These are phyloP conservation scores for Candida pseudoviswanathii DNA, from an alignment of 1,139 yeast genomes.

Conservation along the genomic window DNA sequence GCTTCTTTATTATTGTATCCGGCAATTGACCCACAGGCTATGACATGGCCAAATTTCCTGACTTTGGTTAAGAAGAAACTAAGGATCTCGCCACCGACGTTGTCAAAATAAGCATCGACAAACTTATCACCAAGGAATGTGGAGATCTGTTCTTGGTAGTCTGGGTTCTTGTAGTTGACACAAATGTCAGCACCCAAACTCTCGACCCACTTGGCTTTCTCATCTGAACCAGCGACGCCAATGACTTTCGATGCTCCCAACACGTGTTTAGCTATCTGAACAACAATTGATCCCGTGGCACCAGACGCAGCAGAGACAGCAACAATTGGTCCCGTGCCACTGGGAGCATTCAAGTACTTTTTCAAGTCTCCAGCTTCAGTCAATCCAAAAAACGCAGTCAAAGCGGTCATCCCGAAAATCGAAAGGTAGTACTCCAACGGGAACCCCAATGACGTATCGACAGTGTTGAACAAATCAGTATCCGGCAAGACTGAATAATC, in stretches of 20 bases:
- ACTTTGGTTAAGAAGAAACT: constrained; percentile 46
- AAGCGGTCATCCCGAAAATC: constrained; percentile 53
- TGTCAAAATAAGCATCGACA: constrained; percentile 55
- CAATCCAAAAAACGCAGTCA: constrained; percentile 66
- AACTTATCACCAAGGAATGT: constrained; percentile 43
- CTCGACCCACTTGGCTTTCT: constrained; percentile 56
- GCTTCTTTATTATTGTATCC: constrained; percentile 52
- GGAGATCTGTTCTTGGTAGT: constrained; percentile 43
- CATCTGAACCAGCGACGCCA: constrained; percentile 66
- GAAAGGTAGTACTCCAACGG: constrained; percentile 31
- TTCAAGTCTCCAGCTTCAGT: constrained; percentile 44
- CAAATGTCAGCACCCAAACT: constrained; percentile 56
- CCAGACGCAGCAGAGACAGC: constrained; percentile 69
- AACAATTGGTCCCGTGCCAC: constrained; percentile 39
- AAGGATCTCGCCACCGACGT: constrained; percentile 66
- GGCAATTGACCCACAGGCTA: constrained; percentile 66
- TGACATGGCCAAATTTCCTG: constrained; percentile 45
- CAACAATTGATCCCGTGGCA: constrained; percentile 66
- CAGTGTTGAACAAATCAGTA: constrained; percentile 21
- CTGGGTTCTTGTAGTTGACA: constrained; percentile 55
- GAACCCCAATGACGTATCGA: constrained; percentile 26
- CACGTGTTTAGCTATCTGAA: constrained; percentile 59
- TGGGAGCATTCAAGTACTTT: constrained; percentile 10
- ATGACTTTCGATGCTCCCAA: constrained; percentile 58
- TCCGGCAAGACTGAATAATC: constrained; percentile 28